Base-by-base conservation (phyloP, 2,329 filamentous ascomycete genomes). In the Cryphonectria radicalis region DNA sequence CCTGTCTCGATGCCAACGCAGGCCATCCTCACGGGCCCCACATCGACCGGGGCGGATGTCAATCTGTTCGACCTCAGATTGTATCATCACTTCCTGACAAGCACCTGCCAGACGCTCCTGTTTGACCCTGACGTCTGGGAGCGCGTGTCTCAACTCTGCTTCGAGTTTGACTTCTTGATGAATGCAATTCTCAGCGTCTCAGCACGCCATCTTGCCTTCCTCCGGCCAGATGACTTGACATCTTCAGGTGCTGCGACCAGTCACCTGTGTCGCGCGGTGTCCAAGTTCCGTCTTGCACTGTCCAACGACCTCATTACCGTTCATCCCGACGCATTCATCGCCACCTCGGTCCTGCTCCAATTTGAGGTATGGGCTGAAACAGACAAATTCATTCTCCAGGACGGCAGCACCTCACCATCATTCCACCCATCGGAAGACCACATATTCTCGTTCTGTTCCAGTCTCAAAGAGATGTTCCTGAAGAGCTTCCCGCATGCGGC, bases 161-260 rank as follows among this genome's bases (percentile, higher is more conserved):
- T 77, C 57, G 66, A 75, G 32, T 76, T 74, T 37, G 74, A 75
- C 25, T 77, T 74, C 55, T 25, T 77, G 55, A 76, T 76, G 69
- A 65, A 75, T 55, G 74, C 75, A 0, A 43, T 77, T 5, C 66
- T 77, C 8, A 72, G 72, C n/a, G 70, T 77, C 4, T 46, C 75
- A 19, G 75, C 76, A 4, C 75, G 74, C 8, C 76, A 77, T 43
- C 72, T 77, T 32, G 32, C 74, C 11, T 62, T 71, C 10, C 35
- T 76, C n/a, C 65, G 67, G 28, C 74, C 74, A 40, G 57, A 70
- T 5, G 73, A 75, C 35, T 7, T 37, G 19, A 50, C 67, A n/a
- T 72, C 43, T 62, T 13, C 68, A n/a, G 63, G 62, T 50, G 50
- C 66, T 2, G 75, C 75, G 13, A 66, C 72, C 0, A 68, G 37